Base-by-base conservation (phyloP, 2,329 filamentous ascomycete genomes). In the Chaetothyriales sp. region DNA sequence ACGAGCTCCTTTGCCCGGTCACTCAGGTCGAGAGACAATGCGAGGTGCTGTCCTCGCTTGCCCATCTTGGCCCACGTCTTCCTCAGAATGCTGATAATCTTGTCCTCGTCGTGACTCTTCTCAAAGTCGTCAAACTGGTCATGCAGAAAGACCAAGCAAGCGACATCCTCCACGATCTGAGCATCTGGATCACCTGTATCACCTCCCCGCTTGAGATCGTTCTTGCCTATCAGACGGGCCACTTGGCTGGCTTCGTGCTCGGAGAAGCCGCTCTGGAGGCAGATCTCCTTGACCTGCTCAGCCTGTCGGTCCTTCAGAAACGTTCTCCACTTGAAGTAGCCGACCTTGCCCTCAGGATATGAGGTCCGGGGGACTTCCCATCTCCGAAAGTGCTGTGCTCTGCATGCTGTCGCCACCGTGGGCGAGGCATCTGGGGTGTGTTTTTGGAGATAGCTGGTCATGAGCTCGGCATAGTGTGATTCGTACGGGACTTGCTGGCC, bases 41-140 rank as follows among this genome's bases (percentile, higher is more conserved):
- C 85, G 65, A 62, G 49, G 20, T 60, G 56, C 28, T 60, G 57
- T 33, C 56, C 61, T 20, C 54, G 49, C 29, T 54, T 46, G 15
- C 53, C 55, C 53, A 56, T 56, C 49, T 61, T 56, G 49, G 54
- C 53, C 57, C 54, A 58, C 7, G 60, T 60, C 54, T 61, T 62
- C 47, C 56, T 58, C 52, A 61, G 20, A 13, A 61, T 61, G 13
- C 48, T 44, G 7, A 60, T 46, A 28, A 62, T 61, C 51, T 92
- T 94, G 48, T 81, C 82, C 69, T 90, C 85, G 62, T 88, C 84
- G 40, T 57, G 57, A 1, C 48, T 52, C 64, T 76, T 74, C 72
- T 87, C 83, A 67, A 92, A 94, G 48, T 77, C 78, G 61, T 89
- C 87, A 57, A 94, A 85, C 64, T 92, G 85, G 64, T 90, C 86